Base-by-base conservation (phyloP, 2,329 filamentous ascomycete species). In the Exophiala lecanii-corni region DNA sequence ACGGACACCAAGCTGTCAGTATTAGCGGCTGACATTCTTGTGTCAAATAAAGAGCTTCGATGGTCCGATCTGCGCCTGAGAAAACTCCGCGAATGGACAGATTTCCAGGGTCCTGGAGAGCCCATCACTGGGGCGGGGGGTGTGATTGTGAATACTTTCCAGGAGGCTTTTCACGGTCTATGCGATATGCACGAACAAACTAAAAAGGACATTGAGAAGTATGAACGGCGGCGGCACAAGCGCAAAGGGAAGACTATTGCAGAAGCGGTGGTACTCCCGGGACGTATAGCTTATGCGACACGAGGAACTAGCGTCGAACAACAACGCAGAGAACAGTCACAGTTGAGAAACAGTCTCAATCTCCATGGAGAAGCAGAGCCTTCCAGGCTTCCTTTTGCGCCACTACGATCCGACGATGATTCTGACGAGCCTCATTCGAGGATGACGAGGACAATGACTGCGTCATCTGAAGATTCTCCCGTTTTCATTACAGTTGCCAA, bases 51-150 rank as follows among this genome's bases (percentile, higher is more conserved):
- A 47, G 74, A 73, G 55, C 59, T 80, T 35, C 69, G 71, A 37
- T 72, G 69, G 63, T 63, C 63, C 9, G 67, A 75, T 30, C 59
- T 78, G 4, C 65, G 68, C 32, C 59, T 75, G 16, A 55, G 69
- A 17, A 59, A 70, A 4, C 67, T 70, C 41, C 68, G 65, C 34
- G 69, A 73, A 38, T 76, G 72, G 72, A 73, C 71, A 39, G 72
- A 75, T 47, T 76, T 75, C 47, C 71, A 73, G 40, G 73, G 73
- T 0, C 71, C 73, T 13, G 73, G 73, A 2, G 74, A 76, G 47
- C 73, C 73, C 0, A 59, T 76, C 20, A 74, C 68, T 7, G 75
- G 70, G 25, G 64, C 61, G 9, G 71, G 69, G 41, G 67, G 69
- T 32, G 72, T 70, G 7, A 51, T 70, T 19, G 63, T 66, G 16